Percentiles rank a stretch among this genome's conserved stretches.
Conservation (phyloP, 2,329 filamentous ascomycete species). For the Amesomyces nigricolor region DNA sequence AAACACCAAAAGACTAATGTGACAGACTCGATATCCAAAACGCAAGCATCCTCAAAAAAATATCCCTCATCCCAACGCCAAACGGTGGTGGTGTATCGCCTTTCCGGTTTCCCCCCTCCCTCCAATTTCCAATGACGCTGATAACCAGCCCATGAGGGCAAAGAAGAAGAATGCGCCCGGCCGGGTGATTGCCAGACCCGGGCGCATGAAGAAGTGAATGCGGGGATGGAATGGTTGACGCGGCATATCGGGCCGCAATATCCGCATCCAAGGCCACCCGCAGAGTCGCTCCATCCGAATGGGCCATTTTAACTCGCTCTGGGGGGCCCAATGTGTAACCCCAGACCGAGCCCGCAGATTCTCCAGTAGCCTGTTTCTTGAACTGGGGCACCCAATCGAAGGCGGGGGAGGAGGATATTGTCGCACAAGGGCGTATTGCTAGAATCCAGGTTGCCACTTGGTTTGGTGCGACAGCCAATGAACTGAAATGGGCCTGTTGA, state of each 20-base stretch:
- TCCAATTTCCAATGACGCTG: constrained; percentile 1
- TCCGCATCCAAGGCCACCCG: constrained; percentile 18
- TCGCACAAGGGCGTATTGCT: too few relatives aligned
- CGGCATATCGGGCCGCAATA: constrained; percentile 18
- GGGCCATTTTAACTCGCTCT: constrained; percentile 14
- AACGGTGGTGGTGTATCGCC: constrained; percentile 9
- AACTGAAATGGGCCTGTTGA: too few relatives aligned
- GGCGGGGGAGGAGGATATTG: too few relatives aligned
- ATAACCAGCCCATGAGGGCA: neutral
- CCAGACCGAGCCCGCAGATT: constrained; percentile 10
- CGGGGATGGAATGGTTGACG: constrained; percentile 13
- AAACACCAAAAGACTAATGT: neutral
- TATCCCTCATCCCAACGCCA: constrained; percentile 10
- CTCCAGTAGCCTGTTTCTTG: neutral
- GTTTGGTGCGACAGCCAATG: too few relatives aligned
- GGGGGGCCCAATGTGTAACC: constrained; percentile 9
- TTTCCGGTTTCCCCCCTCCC: constrained; percentile 3
- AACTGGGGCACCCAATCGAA: neutral
- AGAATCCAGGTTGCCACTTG: too few relatives aligned
- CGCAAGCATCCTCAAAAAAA: neutral
- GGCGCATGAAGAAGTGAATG: constrained; percentile 20
- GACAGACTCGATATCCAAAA: neutral
- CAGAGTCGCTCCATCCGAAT: constrained; percentile 8
- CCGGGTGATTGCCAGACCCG: constrained; percentile 14
- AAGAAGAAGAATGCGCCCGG: constrained; percentile 1